Percentiles rank a stretch among this genome's conserved stretches.
Evolutionary conservation across 805 yeast genomes (phyloP).

Genomic region (Candida nemodendra): DNA sequence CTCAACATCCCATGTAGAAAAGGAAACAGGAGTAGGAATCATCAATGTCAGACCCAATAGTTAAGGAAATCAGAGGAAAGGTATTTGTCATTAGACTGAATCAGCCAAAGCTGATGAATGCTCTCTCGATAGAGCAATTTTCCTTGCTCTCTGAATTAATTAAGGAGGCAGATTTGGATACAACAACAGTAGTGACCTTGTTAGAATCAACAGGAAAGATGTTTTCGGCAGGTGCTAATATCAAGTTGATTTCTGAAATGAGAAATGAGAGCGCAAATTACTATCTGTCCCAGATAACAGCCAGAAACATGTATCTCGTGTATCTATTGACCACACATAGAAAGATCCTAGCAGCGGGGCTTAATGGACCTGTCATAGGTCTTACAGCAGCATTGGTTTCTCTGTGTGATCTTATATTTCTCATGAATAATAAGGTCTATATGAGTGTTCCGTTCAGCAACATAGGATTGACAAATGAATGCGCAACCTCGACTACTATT

Average conservation of each 20-base stretch:
- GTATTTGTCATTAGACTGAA: constrained; percentile 59
- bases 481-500: constrained; percentile 68
- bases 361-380: constrained; percentile 89
- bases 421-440: constrained; percentile 54
- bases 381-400: constrained; percentile 70
- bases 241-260: constrained; percentile 37
- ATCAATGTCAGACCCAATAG: constrained; percentile 7
- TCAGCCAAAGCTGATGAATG: constrained; percentile 60
- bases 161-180: constrained; percentile 61
- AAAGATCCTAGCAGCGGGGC: constrained; percentile 67
- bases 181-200: constrained; percentile 60
- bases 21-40: not conserved
- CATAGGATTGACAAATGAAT: constrained; percentile 81
- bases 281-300: constrained; percentile 36
- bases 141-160: constrained; percentile 56
- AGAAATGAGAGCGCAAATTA: constrained; percentile 18
- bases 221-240: constrained; percentile 85
- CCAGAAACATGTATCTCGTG: constrained; percentile 70
- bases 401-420: constrained; percentile 75
- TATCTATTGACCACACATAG: constrained; percentile 66
- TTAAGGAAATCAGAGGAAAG: constrained; percentile 17
- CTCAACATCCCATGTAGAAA: too few species aligned
- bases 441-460: constrained; percentile 76
- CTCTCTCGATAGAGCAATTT: constrained; percentile 66
- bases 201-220: constrained; percentile 70